Evolutionary conservation across 2,329 filamentous ascomycete species (phyloP).

Genomic region (Claviceps arundinis): DNA sequence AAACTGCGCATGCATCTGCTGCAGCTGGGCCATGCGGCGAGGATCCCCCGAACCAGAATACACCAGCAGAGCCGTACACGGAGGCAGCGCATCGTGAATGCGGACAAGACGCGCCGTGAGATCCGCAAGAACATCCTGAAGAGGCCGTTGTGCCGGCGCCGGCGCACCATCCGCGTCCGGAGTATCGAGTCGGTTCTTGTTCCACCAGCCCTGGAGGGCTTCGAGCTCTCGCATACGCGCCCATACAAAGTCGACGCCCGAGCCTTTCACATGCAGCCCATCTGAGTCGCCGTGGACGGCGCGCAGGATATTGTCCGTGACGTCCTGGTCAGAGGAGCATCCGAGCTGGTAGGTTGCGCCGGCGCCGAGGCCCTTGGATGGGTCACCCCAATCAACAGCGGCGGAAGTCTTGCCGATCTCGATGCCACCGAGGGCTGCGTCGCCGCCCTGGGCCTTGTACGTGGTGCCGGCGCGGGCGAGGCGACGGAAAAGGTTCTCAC

Average conservation of each 20-base stretch:
- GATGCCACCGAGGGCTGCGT: slow-evolving; percentile 40
- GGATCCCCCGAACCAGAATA: slow-evolving; percentile 56
- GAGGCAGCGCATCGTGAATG: slow-evolving; percentile 45
- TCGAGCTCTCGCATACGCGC: slow-evolving; percentile 53
- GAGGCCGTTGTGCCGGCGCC: slow-evolving; percentile 15
- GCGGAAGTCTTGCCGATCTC: slow-evolving; percentile 51
- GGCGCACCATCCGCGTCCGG: slow-evolving; percentile 21
- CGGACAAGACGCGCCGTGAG: slow-evolving; percentile 36
- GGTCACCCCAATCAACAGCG: slow-evolving; percentile 83
- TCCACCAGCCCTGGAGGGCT: slow-evolving; percentile 55
- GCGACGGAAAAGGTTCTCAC: slow-evolving; percentile 82
- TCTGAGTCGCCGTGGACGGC: slow-evolving; percentile 46
- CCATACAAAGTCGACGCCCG: slow-evolving; percentile 55
- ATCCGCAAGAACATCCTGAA: slow-evolving; percentile 33
- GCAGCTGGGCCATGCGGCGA: slow-evolving; percentile 49
- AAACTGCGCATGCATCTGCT: slow-evolving; percentile 46
- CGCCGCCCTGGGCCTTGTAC: slow-evolving; percentile 48
- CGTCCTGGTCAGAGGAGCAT: slow-evolving; percentile 47
- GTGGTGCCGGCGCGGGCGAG: slow-evolving; percentile 50
- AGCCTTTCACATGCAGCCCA: slow-evolving; percentile 41
- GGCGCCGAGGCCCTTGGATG: slow-evolving; percentile 42
- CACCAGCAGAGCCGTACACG: slow-evolving; percentile 51
- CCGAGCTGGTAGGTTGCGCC: slow-evolving; percentile 43
- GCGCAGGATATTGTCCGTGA: slow-evolving; percentile 39
- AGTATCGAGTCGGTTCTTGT: slow-evolving; percentile 35